Conservation (phyloP, 805 yeast genomes). For the Candida caryicola region DNA sequence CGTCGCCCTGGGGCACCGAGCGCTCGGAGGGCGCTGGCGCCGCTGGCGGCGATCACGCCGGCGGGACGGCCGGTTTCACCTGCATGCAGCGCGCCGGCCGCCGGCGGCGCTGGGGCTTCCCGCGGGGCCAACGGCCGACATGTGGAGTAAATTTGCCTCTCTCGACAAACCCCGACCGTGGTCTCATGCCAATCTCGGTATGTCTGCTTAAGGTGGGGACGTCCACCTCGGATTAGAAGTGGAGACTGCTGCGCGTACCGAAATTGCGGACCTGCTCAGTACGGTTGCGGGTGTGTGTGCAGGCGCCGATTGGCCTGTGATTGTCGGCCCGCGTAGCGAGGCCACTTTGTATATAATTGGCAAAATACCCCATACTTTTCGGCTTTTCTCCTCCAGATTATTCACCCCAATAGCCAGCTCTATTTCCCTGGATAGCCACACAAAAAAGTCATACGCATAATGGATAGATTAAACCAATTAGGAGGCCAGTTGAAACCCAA, state of each 20-base stretch:
- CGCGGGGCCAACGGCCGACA: too few relatives aligned
- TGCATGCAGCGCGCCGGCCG: too few relatives aligned
- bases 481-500: conserved; percentile 43
- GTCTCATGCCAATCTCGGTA: neutral
- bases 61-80: too few relatives aligned
- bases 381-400: neutral
- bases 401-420: neutral
- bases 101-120: too few relatives aligned
- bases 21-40: too few relatives aligned
- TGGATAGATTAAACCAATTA: conserved; percentile 49
- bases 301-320: neutral
- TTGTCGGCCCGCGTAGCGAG: neutral
- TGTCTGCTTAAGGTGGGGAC: too few relatives aligned
- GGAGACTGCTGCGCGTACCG: neutral
- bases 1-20: too few relatives aligned
- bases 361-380: neutral
- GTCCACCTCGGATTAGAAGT: neutral
- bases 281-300: neutral
- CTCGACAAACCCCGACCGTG: neutral
- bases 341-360: neutral
- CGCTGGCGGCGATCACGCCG: too few relatives aligned
- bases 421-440: too few relatives aligned
- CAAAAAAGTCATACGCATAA: conserved; percentile 13
- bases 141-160: too few relatives aligned
- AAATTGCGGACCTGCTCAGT: neutral